A percentile compares a stretch with the other conserved stretches of the same genome.
phyloP scores from a whole-genome alignment of 345 rosid genomes.

The Brassica juncea region DNA sequence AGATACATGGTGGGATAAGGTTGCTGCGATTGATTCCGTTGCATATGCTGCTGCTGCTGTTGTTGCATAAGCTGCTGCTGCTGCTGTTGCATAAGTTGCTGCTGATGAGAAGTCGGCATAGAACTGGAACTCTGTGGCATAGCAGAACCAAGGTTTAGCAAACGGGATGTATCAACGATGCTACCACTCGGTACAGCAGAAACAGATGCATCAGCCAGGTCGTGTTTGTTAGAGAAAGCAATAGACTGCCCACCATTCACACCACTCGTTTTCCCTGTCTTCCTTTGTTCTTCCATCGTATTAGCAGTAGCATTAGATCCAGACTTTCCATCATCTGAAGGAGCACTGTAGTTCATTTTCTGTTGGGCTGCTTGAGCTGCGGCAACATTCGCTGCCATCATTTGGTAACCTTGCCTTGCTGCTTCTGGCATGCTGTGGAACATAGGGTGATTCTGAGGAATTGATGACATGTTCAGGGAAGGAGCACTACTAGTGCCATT shows the following conservation, averaged over 20 bases:
- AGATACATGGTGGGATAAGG: constrained; percentile 58
- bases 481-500: constrained; percentile 57
- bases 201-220: constrained; percentile 56
- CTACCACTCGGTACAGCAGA: constrained; percentile 58
- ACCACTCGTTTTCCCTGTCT: constrained; percentile 39
- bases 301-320: constrained; percentile 52
- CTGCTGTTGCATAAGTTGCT: constrained; percentile 48
- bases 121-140: constrained; percentile 53
- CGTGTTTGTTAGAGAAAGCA: constrained; percentile 72
- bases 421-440: constrained; percentile 77
- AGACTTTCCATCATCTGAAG: constrained; percentile 65
- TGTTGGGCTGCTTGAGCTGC: constrained; percentile 69
- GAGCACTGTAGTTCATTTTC: constrained; percentile 63
- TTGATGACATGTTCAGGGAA: constrained; percentile 68
- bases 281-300: constrained; percentile 64
- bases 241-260: constrained; percentile 64
- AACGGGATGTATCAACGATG: constrained; percentile 71
- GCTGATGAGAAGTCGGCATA: constrained; percentile 44
- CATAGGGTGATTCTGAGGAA: constrained; percentile 73
- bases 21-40: constrained; percentile 51
- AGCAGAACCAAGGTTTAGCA: constrained; percentile 60
- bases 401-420: constrained; percentile 60
- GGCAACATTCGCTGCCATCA: constrained; percentile 51
- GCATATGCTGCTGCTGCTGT: constrained; percentile 50
- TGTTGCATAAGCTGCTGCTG: constrained; percentile 43